Evolutionary conservation across 2,329 filamentous ascomycete species (phyloP).

Genomic region (Keithomyces neogunnii): DNA sequence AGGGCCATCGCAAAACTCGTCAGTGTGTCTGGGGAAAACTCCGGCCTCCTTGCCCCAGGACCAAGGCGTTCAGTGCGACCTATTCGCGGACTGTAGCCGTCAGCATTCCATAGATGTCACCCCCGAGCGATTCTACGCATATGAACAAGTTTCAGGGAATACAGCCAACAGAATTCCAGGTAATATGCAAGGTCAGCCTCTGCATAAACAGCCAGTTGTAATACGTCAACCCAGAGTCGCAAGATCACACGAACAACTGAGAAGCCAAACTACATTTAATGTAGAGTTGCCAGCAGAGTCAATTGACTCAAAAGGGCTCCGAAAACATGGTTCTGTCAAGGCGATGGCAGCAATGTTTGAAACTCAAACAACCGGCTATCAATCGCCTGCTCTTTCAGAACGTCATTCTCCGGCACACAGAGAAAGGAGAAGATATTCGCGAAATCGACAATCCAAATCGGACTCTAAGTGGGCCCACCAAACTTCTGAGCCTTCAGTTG

Average conservation of each 20-base stretch:
- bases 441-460: constrained; percentile 5
- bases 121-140: constrained; percentile 17
- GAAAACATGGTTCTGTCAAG: constrained; percentile 29
- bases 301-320: constrained; percentile 12
- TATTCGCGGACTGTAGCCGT: not conserved
- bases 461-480: constrained; percentile 5
- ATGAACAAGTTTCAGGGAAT: not conserved
- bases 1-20: not conserved
- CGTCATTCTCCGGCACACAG: not conserved
- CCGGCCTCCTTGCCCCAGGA: not conserved
- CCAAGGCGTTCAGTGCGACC: constrained; percentile 5
- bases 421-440: not conserved
- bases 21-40: not conserved
- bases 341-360: constrained; percentile 47
- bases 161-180: not conserved
- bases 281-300: constrained; percentile 6
- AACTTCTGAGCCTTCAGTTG: not conserved
- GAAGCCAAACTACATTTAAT: constrained; percentile 2
- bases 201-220: constrained; percentile 6
- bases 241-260: constrained; percentile 9
- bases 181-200: not conserved
- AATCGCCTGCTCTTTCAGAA: not conserved
- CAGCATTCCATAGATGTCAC: constrained; percentile 11
- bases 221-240: constrained; percentile 6
- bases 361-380: constrained; percentile 12